Evolutionary conservation across 345 rosid genomes (phyloP), one percentile per base, ranked within the genome.

Genomic region (Punica granatum): DNA sequence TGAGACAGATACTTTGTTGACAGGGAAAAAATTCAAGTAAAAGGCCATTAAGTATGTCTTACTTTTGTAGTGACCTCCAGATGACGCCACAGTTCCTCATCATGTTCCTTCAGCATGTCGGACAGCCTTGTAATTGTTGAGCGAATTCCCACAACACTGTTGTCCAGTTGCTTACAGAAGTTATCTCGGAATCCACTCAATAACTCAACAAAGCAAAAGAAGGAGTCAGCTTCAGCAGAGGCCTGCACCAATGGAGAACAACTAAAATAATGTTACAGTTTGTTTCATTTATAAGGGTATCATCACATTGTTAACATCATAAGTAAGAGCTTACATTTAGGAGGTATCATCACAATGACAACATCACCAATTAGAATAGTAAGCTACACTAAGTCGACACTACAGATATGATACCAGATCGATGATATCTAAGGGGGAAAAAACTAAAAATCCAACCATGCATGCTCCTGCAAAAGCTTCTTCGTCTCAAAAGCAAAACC

Each of bases 31-130:
- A 49, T 21, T 51, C 30, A 51, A 1, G 34, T 56, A 30, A 4
- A 26, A 56, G 30, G 33, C 25, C 3, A 26, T 56, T 16, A 58
- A 33, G 34, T 13, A 49, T 49, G 13, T 72, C 87, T 76, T 87
- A 89, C 98, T 80, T 90, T 93, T 37, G 97, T 89, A 68, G 97
- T 87, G 82, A 93, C 70, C 82, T 93, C 98, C 70, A 93, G 82
- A 79, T 93, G 98, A 63, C 97, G 98, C 98, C 98, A 93, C 65
- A 93, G 97, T 77, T 93, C 98, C 76, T 93, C 97, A 73, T 93
- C 98, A 66, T 93, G 96, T 65, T 89, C 89, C 79, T 90, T 93
- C 74, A 93, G 74, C 72, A 93, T 85, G 68, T 81, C 83, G 3
- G 97, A 89, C 73, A 93, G 79, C 74, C 74, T 89, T 64, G 95